Conservation (phyloP, 148 eudicot species). For the Heliamphora exappendiculata region DNA sequence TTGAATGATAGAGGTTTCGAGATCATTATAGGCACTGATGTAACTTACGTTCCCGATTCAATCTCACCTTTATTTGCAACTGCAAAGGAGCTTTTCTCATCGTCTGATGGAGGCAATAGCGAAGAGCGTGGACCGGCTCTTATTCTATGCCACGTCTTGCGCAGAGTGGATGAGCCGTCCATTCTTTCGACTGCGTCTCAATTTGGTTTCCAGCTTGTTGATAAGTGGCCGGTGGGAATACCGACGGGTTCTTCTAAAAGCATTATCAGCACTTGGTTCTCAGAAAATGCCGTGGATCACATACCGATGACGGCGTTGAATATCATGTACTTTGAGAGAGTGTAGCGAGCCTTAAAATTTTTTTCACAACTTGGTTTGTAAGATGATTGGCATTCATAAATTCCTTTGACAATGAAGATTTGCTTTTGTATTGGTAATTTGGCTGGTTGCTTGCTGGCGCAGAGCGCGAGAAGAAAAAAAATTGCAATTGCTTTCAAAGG, state of each 20-base stretch:
- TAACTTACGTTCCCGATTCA: slow-evolving; percentile 67
- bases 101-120: slow-evolving; percentile 9
- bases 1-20: slow-evolving; percentile 53
- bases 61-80: slow-evolving; percentile 72
- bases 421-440: neutral
- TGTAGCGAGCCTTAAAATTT: neutral
- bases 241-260: slow-evolving; percentile 16
- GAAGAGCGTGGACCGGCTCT: slow-evolving; percentile 33
- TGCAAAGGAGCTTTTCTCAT: slow-evolving; percentile 55
- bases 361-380: neutral
- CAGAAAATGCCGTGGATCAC: slow-evolving; percentile 19
- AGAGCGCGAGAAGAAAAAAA: too few relatives aligned
- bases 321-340: slow-evolving; percentile 55
- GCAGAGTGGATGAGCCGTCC: slow-evolving; percentile 82
- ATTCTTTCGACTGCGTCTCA: slow-evolving; percentile 62
- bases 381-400: neutral
- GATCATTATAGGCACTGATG: slow-evolving; percentile 82
- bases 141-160: slow-evolving; percentile 67
- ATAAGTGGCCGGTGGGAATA: slow-evolving; percentile 58
- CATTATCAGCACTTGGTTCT: slow-evolving; percentile 48
- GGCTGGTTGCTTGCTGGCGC: too few relatives aligned
- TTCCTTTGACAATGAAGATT: neutral
- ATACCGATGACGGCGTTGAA: slow-evolving; percentile 64
- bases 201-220: slow-evolving; percentile 62
- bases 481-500: too few relatives aligned